Base-by-base conservation (phyloP, 148 eudicot species). In the Amaranthus cruentus region DNA sequence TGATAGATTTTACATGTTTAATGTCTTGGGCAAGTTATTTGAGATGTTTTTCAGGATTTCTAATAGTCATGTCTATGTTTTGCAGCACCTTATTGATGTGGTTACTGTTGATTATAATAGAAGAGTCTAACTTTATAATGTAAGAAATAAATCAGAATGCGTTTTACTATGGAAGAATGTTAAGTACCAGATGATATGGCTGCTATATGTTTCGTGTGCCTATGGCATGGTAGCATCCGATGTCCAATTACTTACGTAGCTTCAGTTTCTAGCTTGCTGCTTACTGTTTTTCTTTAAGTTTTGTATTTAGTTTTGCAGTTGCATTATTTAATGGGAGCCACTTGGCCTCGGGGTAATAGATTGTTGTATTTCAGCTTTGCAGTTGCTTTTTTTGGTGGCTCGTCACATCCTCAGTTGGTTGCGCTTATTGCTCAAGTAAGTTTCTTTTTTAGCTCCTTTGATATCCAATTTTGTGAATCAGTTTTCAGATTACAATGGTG, bases 341-440 rank as follows among this genome's bases (percentile, higher is more conserved):
- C 38, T 28, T 28, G 38, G 38, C 38, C 38, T 28, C 38, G 38
- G 38, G 38, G 38, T 28, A 28, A 28, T 28, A 28, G 38, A 28
- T 28, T 28, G 38, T 28, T 28, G 38, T 28, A 62, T 63, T 80
- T 62, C 90, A 92, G 97, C 68, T 90, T 84, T 87, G 97, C 93
- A 66, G 85, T 90, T 86, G 98, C 98, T 66, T 92, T 87, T 73
- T 84, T 84, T 78, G 98, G 98, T 69, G 78, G 81, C 76, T 84
- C 88, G 58, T 69, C 90, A 58, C 89, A 80, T 79, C 91, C 98
- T 76, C 96, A 87, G 70, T 77, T 92, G 81, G 98, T 92, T 74
- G 98, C 96, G 46, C 88, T 92, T 55, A 79, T 94, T 87, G 93
- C 98, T 44, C 98, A 93, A 80, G 98, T 91, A 85, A 83, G 96